Base-by-base conservation (phyloP, 2,329 filamentous ascomycete species). In the Xylariaceae sp. region DNA sequence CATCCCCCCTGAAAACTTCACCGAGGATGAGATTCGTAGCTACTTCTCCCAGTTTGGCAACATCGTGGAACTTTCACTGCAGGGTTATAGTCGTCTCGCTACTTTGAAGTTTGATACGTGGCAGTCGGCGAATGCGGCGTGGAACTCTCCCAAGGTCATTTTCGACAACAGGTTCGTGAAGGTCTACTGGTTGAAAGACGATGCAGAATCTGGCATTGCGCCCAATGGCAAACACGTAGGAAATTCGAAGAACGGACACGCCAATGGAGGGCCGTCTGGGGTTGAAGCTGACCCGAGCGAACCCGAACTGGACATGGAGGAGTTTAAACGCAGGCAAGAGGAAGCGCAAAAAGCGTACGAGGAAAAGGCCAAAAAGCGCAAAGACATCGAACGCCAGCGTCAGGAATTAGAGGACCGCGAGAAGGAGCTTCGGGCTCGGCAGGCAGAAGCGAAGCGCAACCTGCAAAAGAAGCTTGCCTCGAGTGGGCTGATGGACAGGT, bases 101-200 rank as follows among this genome's bases (percentile, higher is more conserved):
- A 64, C 84, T 19, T 68, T 92, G 42, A 82, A 78, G 45, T 92
- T 71, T 47, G 70, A 77, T 32, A 68, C 67, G 26, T 83, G 80
- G 70, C 68, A 68, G 5, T 61, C 75, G 11, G 85, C 85, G 11
- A 74, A 77, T 38, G 71, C 73, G 12, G 85, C 85, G 2, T 87
- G 85, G 53, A 70, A 72, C 29, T 88, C 81, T 7, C 84, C 85
- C 0, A 87, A 87, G 51, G 80, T 79, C 29, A 80, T 92, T 28
- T 92, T 90, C 51, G 82, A 89, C 49, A 92, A 90, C 46, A 70
- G 85, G 9, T 92, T 92, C 47, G 85, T 92, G 31, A 89, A 87
- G 49, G 80, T 90, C 0, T 88, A 81, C 49, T 90, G 84, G 84
- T 71, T 77, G 51, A 80, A 76, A 46, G 69, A 72, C 5, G 67